phyloP scores from a whole-genome alignment of 176 grass and related monocot species.

The Oryza meyeriana region DNA sequence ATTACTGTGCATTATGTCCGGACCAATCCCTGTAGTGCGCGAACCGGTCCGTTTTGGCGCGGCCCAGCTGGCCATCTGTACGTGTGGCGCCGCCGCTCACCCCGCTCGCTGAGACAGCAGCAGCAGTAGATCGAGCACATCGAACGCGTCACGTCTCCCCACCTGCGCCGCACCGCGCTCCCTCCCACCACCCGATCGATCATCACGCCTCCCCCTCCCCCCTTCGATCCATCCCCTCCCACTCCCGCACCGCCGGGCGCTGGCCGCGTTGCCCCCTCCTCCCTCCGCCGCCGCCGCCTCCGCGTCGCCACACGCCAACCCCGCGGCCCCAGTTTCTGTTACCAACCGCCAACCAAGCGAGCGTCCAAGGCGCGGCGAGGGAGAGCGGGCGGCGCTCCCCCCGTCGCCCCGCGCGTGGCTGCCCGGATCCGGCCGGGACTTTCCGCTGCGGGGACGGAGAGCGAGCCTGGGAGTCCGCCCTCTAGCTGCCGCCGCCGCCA shows the following conservation, averaged over 20 bases:
- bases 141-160: neutral
- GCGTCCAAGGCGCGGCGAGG: neutral
- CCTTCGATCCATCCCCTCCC: neutral
- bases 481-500: neutral
- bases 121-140: neutral
- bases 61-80: no score
- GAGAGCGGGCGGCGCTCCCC: neutral
- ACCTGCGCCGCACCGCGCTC: no score
- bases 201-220: neutral
- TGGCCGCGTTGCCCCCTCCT: neutral
- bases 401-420: neutral
- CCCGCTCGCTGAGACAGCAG: neutral
- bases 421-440: neutral
- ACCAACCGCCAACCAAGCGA: neutral
- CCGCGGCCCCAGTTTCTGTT: neutral
- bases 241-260: no score
- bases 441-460: neutral
- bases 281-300: neutral
- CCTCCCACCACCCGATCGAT: neutral
- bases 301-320: no score
- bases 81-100: no score
- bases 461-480: neutral
- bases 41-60: no score
- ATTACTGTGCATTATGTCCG: no score
- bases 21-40: no score